Percentiles rank a stretch among this genome's conserved stretches.
Conservation (phyloP, 306 rosid genomes). For the Prunus mira region DNA sequence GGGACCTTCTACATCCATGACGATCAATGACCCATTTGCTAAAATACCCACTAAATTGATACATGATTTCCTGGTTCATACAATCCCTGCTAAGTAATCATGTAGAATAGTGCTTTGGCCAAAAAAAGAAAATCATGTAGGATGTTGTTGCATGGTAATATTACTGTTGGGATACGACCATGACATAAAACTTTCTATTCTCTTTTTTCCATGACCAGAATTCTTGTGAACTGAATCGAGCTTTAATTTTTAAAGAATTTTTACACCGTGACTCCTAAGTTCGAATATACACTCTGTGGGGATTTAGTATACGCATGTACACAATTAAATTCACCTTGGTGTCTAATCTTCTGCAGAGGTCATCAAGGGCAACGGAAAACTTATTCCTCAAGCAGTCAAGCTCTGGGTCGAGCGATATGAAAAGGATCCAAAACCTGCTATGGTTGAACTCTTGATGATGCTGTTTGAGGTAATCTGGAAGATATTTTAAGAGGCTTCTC, state of each 20-base stretch:
- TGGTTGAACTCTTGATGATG: conserved; percentile 80
- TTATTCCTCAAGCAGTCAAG: conserved; percentile 71
- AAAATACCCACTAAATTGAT: not conserved
- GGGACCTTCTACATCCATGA: not conserved
- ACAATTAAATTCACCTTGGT: conserved; percentile 15
- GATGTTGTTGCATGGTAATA: not conserved
- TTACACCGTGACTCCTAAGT: not conserved
- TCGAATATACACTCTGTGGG: not conserved
- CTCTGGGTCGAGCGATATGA: conserved; percentile 91
- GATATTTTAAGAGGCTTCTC: conserved; percentile 12
- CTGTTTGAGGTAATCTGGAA: conserved; percentile 65
- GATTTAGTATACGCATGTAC: not conserved
- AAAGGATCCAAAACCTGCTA: conserved; percentile 66
- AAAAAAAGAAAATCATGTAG: not conserved
- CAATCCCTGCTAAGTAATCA: not conserved
- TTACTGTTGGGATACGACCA: not conserved
- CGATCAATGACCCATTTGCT: not conserved
- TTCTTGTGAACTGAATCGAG: not conserved
- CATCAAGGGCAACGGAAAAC: conserved; percentile 69
- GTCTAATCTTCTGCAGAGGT: conserved; percentile 57
- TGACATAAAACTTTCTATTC: not conserved
- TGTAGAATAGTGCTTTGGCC: not conserved
- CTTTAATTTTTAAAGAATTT: not conserved
- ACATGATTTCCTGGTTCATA: not conserved
- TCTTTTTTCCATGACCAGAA: not conserved